A percentile compares a stretch with the other conserved stretches of the same genome.
phyloP scores from a whole-genome alignment of 2,329 filamentous ascomycete species.

The Cytospora chrysosperma region DNA sequence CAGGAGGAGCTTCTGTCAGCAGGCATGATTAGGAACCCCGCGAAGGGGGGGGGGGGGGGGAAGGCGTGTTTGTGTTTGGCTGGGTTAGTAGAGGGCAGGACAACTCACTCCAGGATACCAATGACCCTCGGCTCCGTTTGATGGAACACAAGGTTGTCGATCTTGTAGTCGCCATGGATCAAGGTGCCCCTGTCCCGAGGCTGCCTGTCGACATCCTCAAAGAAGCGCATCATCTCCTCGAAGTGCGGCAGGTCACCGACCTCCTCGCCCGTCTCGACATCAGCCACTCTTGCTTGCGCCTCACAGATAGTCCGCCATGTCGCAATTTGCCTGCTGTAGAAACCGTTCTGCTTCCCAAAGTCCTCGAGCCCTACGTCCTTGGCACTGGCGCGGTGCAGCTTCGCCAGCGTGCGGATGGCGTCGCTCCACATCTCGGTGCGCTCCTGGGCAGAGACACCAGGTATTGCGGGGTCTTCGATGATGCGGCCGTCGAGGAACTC shows the following conservation, averaged over 20 bases:
- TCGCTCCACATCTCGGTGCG: conserved; percentile 81
- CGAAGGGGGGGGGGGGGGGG: too few species aligned
- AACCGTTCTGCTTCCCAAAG: conserved; percentile 73
- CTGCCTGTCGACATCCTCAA: conserved; percentile 65
- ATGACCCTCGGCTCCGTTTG: conserved; percentile 84
- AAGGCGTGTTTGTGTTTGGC: too few species aligned
- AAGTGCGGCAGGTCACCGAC: conserved; percentile 86
- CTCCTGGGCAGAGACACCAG: conserved; percentile 65
- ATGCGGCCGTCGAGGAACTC: conserved; percentile 91
- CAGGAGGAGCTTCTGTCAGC: conserved; percentile 7
- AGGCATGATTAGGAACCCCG: background rate
- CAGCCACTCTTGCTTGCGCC: conserved; percentile 72
- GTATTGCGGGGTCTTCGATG: conserved; percentile 84
- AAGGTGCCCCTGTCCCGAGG: conserved; percentile 76
- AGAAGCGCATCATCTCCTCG: conserved; percentile 76
- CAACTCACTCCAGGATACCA: conserved; percentile 77
- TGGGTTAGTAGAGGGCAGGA: too few species aligned
- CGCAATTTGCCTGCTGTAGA: conserved; percentile 81
- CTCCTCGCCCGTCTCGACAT: conserved; percentile 71
- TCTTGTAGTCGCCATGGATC: conserved; percentile 96
- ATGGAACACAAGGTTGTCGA: conserved; percentile 87
- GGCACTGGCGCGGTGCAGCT: conserved; percentile 72
- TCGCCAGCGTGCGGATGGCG: conserved; percentile 78
- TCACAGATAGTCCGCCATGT: conserved; percentile 79
- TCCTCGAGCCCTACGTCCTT: conserved; percentile 63